phyloP scores from a whole-genome alignment of 2,329 filamentous ascomycete species.

The Phialemonium atrogriseum region DNA sequence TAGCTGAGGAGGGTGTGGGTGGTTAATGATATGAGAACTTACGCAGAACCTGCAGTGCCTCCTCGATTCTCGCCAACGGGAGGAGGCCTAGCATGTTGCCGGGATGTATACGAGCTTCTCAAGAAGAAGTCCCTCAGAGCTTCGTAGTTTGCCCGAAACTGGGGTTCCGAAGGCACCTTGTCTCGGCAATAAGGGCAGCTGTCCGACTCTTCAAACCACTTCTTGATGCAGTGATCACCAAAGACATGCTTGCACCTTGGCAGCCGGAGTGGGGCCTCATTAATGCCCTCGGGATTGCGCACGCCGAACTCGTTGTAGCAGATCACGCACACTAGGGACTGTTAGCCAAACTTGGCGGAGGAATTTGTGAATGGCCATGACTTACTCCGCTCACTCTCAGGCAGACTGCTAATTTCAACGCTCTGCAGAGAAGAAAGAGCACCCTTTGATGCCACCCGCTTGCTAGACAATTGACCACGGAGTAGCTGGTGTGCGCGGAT shows the following conservation, averaged over 20 bases:
- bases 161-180: slow-evolving; percentile 45
- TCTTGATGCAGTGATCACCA: slow-evolving; percentile 56
- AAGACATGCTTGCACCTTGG: slow-evolving; percentile 58
- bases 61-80: too few relatives aligned
- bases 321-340: slow-evolving; percentile 45
- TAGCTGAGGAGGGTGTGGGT: too few relatives aligned
- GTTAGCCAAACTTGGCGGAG: slow-evolving; percentile 2
- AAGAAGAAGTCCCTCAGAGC: neutral
- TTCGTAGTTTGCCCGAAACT: slow-evolving; percentile 15
- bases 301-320: slow-evolving; percentile 57
- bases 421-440: slow-evolving; percentile 38
- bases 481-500: slow-evolving; percentile 35
- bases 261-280: slow-evolving; percentile 47
- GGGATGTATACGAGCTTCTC: neutral
- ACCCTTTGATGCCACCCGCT: slow-evolving; percentile 37
- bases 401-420: slow-evolving; percentile 34
- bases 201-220: slow-evolving; percentile 55
- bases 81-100: too few relatives aligned
- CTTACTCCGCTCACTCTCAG: slow-evolving; percentile 40
- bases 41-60: too few relatives aligned
- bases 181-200: slow-evolving; percentile 58
- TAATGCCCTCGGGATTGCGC: slow-evolving; percentile 47
- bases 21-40: too few relatives aligned
- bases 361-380: slow-evolving; percentile 6
- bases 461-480: slow-evolving; percentile 33